phyloP scores from a whole-genome alignment of 2,329 filamentous ascomycete genomes.

The Zymoseptoria pseudotritici region DNA sequence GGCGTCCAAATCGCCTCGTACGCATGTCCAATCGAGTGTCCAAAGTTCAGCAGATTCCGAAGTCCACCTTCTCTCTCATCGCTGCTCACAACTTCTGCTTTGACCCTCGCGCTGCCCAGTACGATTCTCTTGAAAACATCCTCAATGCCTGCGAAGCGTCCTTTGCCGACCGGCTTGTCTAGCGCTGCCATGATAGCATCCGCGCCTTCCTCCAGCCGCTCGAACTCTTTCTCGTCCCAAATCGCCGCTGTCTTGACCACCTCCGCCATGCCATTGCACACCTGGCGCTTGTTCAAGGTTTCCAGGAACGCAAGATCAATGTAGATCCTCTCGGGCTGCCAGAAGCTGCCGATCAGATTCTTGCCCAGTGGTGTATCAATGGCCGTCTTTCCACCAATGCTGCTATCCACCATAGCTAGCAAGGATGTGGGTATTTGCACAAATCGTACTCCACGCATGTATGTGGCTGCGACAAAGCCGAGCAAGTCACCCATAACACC shows the following conservation, averaged over 20 bases:
- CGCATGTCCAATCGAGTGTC: constrained; percentile 95
- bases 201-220: constrained; percentile 74
- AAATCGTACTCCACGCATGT: constrained; percentile 95
- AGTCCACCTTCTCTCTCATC: constrained; percentile 93
- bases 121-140: constrained; percentile 55
- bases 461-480: constrained; percentile 93
- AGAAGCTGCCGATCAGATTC: constrained; percentile 92
- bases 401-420: constrained; percentile 95
- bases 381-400: constrained; percentile 95
- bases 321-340: constrained; percentile 91
- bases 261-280: constrained; percentile 98
- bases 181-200: constrained; percentile 66
- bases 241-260: constrained; percentile 83
- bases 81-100: constrained; percentile 86
- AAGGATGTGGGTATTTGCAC: constrained; percentile 95
- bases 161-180: constrained; percentile 48
- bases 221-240: constrained; percentile 84
- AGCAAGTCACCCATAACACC: constrained; percentile 98
- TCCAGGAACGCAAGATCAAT: constrained; percentile 89
- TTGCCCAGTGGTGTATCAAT: constrained; percentile 95
- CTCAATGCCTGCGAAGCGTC: constrained; percentile 60
- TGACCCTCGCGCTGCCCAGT: constrained; percentile 82
- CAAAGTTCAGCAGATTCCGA: constrained; percentile 92
- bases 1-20: constrained; percentile 93
- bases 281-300: constrained; percentile 81